phyloP scores from a whole-genome alignment of 805 yeast genomes.

The Lachancea meyersii region DNA sequence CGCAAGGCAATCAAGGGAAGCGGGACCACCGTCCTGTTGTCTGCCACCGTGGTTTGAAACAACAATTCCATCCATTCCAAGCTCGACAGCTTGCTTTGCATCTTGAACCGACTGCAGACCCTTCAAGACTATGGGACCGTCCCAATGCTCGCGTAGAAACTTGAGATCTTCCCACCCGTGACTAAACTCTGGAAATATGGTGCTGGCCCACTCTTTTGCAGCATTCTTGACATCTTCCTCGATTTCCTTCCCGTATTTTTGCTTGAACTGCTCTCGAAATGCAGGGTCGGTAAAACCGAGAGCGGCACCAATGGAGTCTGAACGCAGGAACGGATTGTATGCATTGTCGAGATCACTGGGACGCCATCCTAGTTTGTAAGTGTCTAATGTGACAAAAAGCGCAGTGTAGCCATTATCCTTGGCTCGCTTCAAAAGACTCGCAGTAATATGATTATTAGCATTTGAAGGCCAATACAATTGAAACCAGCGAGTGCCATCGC shows the following conservation, averaged over 20 bases:
- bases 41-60: constrained; percentile 10
- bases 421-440: constrained; percentile 6
- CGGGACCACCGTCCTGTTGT: constrained; percentile 16
- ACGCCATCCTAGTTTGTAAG: constrained; percentile 17
- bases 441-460: constrained; percentile 6
- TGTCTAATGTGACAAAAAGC: constrained; percentile 6
- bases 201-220: constrained; percentile 7
- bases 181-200: constrained; percentile 12
- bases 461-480: constrained; percentile 9
- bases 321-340: constrained; percentile 15
- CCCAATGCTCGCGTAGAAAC: constrained; percentile 8
- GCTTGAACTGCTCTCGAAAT: constrained; percentile 15
- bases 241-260: constrained; percentile 12
- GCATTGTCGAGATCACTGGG: constrained; percentile 24
- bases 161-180: constrained; percentile 8
- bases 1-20: constrained; percentile 8
- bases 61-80: constrained; percentile 8
- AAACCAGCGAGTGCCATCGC: constrained; percentile 8
- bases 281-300: constrained; percentile 26
- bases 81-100: constrained; percentile 4
- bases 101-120: constrained; percentile 7
- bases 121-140: constrained; percentile 8
- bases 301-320: constrained; percentile 18
- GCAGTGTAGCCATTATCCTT: constrained; percentile 6
- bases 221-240: constrained; percentile 6